phyloP scores from a whole-genome alignment of 176 grass and related monocot genomes.

The Puccinellia tenuiflora region DNA sequence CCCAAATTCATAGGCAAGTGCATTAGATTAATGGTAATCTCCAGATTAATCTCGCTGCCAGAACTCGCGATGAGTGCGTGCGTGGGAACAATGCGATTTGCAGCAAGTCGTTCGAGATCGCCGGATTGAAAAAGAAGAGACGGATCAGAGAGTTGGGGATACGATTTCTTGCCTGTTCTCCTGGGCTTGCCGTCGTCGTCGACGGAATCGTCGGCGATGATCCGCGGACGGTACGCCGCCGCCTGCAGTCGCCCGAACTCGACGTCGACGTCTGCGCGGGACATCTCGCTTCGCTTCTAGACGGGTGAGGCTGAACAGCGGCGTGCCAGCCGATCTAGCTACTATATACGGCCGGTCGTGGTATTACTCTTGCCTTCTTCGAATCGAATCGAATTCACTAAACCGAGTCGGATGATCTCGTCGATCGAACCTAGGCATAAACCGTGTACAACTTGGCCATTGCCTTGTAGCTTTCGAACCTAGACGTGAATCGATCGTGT shows the following conservation, averaged over 20 bases:
- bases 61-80: neutral
- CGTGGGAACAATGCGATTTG: neutral
- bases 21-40: neutral
- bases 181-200: slow-evolving; percentile 22
- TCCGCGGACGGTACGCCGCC: neutral
- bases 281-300: neutral
- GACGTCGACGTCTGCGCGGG: neutral
- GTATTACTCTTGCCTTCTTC: neutral
- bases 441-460: neutral
- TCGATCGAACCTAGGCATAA: neutral
- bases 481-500: neutral
- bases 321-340: neutral
- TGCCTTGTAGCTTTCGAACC: neutral
- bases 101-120: neutral
- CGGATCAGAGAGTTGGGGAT: neutral
- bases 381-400: neutral
- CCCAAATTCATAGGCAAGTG: neutral
- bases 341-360: too few relatives aligned
- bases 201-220: neutral
- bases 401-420: neutral
- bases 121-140: neutral
- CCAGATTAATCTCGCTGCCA: neutral
- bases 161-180: neutral
- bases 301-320: neutral
- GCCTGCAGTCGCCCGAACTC: neutral